phyloP scores from a whole-genome alignment of 169 alveolate genomes.

The Theileria equi region DNA sequence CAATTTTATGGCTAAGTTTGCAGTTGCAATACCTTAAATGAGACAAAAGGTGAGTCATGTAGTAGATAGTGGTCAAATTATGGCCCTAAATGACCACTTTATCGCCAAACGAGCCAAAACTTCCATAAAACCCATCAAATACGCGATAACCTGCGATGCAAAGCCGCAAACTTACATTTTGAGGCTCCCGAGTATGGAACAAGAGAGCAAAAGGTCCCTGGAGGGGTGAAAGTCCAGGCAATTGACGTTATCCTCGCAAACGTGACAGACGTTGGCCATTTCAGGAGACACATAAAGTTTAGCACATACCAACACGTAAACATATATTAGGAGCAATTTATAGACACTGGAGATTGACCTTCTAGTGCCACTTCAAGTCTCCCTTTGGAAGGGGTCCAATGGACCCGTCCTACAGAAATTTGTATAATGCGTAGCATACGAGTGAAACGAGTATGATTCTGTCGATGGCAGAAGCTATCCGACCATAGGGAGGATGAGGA shows the following conservation, averaged over 20 bases:
- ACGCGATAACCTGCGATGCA: too few species aligned
- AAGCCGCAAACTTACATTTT: constrained; percentile 20
- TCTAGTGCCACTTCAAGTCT: constrained; percentile 62
- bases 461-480: too few species aligned
- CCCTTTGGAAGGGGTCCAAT: constrained; percentile 62
- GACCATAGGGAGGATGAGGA: too few species aligned
- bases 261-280: background rate
- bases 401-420: constrained; percentile 49
- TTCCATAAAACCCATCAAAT: too few species aligned
- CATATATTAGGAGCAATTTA: background rate
- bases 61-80: too few species aligned
- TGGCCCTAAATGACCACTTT: too few species aligned
- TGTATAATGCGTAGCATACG: background rate
- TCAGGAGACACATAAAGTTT: background rate
- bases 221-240: constrained; percentile 33
- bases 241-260: constrained; percentile 31
- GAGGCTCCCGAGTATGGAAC: constrained; percentile 36
- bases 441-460: background rate
- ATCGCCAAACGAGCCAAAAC: too few species aligned
- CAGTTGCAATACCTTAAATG: too few species aligned
- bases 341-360: background rate
- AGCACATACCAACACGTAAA: background rate
- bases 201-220: constrained; percentile 31
- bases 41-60: too few species aligned
- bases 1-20: too few species aligned